Base-by-base conservation (phyloP, 768 basidiomycete species). In the Chalciporus pseudorubinellus region DNA sequence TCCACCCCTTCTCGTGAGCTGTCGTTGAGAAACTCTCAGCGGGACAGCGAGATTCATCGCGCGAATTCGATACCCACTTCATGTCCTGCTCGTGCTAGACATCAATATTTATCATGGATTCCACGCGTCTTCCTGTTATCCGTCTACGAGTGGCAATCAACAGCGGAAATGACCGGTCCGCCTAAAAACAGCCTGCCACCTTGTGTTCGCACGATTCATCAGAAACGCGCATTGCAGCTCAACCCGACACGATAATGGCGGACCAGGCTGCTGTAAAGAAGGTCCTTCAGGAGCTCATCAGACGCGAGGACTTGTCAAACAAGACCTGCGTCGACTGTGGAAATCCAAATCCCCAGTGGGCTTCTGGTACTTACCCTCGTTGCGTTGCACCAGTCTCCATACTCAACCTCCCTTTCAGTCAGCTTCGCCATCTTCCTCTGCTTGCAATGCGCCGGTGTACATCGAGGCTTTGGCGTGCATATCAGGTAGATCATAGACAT, bases 271-370 rank as follows among this genome's bases (percentile, higher is more conserved):
- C 79, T 38, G 83, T 84, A 22, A 88, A 83, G 66, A 85, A 84
- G 57, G 77, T 79, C 28, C 83, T 95, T 13, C 81, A 82, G 58
- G 85, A 87, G 28, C 84, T 95, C 63, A 78, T 83, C 64, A 85
- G 81, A 56, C 80, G 81, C 42, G 83, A 85, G 39, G 85, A 83
- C 51, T 75, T 89, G 55, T 75, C 76, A 28, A 95, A 97, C 74
- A 87, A 83, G 71, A 58, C 74, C 39, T 97, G 93, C 66, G 77
- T 80, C 13, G 93, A 95, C 66, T 97, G 93, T 62, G 69, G 73
- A 10, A 92, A 88, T 54, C 93, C 89, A n/a, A 90, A 92, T 63
- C 94, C 94, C 0, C 94, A 95, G 66, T 98, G 94, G 94, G 91
- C 92, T n/a, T 91, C 56, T 82, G 87, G 88, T 88, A 58, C 53